Conservation (phyloP, 2,329 filamentous ascomycete species). For the Diaporthe capsici region DNA sequence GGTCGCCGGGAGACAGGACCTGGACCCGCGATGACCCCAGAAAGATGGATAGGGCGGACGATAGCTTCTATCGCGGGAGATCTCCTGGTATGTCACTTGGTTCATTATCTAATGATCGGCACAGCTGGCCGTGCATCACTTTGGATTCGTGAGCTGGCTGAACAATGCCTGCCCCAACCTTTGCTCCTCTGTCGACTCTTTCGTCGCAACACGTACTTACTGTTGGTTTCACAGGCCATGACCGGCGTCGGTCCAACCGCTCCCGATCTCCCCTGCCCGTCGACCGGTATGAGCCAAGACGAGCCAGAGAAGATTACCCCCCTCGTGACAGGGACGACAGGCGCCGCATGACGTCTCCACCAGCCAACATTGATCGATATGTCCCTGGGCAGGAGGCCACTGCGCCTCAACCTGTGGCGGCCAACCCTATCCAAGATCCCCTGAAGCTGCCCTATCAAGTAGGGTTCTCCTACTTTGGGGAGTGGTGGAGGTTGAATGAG, state of each 20-base stretch:
- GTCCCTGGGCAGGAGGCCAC: constrained; percentile 78
- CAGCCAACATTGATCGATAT: constrained; percentile 86
- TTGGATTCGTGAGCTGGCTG: neutral
- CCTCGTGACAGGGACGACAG: constrained; percentile 47
- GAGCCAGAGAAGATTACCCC: constrained; percentile 63
- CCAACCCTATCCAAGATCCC: constrained; percentile 81
- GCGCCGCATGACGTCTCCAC: constrained; percentile 72
- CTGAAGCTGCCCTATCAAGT: constrained; percentile 83
- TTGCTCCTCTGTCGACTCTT: constrained; percentile 4
- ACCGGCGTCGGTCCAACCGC: constrained; percentile 72
- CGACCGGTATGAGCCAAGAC: constrained; percentile 83
- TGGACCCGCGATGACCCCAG: constrained; percentile 69
- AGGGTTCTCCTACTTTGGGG: constrained; percentile 87
- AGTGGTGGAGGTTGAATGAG: constrained; percentile 89
- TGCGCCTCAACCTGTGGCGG: constrained; percentile 61
- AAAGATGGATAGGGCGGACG: constrained; percentile 66
- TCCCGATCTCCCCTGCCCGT: constrained; percentile 80
- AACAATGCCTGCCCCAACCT: constrained; percentile 5
- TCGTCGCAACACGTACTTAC: constrained; percentile 44
- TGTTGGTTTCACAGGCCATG: constrained; percentile 60
- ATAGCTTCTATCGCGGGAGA: constrained; percentile 75
- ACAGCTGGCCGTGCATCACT: neutral
- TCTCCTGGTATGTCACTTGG: constrained; percentile 74
- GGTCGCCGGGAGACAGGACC: constrained; percentile 67
- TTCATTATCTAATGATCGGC: constrained; percentile 3